Percentiles rank a stretch among this genome's conserved stretches.
Conservation (phyloP, 495 filamentous ascomycete species). For the Neurospora sp. region DNA sequence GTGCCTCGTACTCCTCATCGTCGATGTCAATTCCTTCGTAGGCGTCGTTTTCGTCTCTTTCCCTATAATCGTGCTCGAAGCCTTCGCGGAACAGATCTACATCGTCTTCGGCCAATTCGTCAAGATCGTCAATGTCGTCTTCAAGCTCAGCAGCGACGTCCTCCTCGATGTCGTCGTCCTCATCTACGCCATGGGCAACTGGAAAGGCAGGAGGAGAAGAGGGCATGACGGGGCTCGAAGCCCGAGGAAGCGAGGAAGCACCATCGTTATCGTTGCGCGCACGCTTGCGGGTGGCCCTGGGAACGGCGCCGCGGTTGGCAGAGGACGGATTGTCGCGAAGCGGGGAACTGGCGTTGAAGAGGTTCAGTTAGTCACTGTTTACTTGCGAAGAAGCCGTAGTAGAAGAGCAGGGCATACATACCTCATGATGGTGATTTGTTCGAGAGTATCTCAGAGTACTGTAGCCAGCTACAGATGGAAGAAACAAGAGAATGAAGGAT, state of each 20-base stretch:
- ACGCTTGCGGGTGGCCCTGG: constrained; percentile 62
- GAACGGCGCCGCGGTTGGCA: constrained; percentile 65
- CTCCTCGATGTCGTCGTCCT: constrained; percentile 52
- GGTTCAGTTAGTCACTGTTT: constrained; percentile 3
- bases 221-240: constrained; percentile 41
- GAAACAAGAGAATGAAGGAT: constrained; percentile 1
- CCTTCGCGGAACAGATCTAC: constrained; percentile 91
- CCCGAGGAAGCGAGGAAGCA: constrained; percentile 56
- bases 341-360: constrained; percentile 48
- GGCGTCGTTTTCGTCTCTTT: constrained; percentile 35
- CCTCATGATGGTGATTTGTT: constrained; percentile 27
- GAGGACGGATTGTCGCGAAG: constrained; percentile 74
- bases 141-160: constrained; percentile 39
- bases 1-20: constrained; percentile 54
- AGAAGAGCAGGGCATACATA: constrained; percentile 10
- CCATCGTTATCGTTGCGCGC: constrained; percentile 61
- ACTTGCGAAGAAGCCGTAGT: not conserved
- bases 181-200: constrained; percentile 46
- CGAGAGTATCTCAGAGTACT: not conserved
- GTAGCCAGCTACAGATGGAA: not conserved
- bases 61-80: constrained; percentile 76
- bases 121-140: constrained; percentile 82
- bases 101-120: constrained; percentile 93
- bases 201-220: constrained; percentile 43
- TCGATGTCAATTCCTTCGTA: constrained; percentile 40